Evolutionary conservation across 352 stramenopile genomes (phyloP).

Genomic region (Pythium brassicae): DNA sequence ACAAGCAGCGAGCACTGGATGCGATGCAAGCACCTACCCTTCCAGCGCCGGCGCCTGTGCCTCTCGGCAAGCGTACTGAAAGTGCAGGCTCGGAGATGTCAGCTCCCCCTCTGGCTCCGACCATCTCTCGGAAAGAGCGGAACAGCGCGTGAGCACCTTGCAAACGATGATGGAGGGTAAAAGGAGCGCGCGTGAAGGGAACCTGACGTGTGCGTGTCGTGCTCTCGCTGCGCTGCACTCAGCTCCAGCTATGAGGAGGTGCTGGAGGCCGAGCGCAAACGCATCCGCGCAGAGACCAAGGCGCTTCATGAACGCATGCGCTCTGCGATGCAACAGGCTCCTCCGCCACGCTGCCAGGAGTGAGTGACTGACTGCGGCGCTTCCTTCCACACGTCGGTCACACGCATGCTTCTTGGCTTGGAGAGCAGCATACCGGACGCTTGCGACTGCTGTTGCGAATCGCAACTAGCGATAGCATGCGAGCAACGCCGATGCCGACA

Average conservation of each 20-base stretch:
- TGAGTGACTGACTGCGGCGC: too few relatives aligned
- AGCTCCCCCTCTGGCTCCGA: neutral
- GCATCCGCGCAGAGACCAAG: slow-evolving; percentile 46
- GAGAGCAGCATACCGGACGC: too few relatives aligned
- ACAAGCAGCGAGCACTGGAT: slow-evolving; percentile 23
- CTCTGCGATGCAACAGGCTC: neutral
- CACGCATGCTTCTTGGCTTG: too few relatives aligned
- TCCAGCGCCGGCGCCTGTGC: neutral
- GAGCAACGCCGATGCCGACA: too few relatives aligned
- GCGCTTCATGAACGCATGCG: slow-evolving; percentile 54
- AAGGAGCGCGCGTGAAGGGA: too few relatives aligned
- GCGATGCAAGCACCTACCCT: slow-evolving; percentile 8
- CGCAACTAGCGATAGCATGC: too few relatives aligned
- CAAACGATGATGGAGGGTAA: neutral
- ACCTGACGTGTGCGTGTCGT: too few relatives aligned
- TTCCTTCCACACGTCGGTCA: too few relatives aligned
- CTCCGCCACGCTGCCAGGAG: neutral
- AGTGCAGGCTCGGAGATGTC: neutral
- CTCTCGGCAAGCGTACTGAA: neutral
- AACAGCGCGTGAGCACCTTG: slow-evolving; percentile 7
- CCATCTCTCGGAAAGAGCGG: neutral
- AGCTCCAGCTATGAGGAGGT: slow-evolving; percentile 38
- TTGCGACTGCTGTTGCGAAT: too few relatives aligned
- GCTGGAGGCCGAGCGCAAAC: slow-evolving; percentile 32
- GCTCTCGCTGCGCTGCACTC: too few relatives aligned